These are phyloP conservation scores for Aphanomyces stellatus DNA, from an alignment of 352 stramenopile genomes.

Conservation along the genomic window DNA sequence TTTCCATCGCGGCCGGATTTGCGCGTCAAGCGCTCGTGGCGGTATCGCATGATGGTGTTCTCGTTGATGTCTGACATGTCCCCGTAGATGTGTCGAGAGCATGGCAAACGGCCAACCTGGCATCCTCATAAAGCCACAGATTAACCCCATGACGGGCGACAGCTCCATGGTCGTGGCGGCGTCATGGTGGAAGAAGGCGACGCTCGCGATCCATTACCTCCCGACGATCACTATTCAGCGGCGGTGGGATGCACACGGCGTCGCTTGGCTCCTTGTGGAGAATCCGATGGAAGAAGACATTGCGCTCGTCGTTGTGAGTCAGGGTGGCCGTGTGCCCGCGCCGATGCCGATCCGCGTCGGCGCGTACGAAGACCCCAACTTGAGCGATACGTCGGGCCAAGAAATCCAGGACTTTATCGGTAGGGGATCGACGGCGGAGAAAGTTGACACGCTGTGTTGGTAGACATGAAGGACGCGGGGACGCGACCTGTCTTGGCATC, in stretches of 20 bases:
- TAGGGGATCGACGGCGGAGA: slow-evolving; percentile 29
- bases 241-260: slow-evolving; percentile 30
- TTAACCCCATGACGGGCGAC: slow-evolving; percentile 85
- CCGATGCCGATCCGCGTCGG: slow-evolving; percentile 52
- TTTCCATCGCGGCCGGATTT: slow-evolving; percentile 59
- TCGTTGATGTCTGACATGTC: neutral
- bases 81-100: slow-evolving; percentile 55
- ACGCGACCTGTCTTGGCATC: neutral
- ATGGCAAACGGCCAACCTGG: slow-evolving; percentile 62
- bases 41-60: slow-evolving; percentile 17
- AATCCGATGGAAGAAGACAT: slow-evolving; percentile 75
- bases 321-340: slow-evolving; percentile 31
- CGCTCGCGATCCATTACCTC: slow-evolving; percentile 63
- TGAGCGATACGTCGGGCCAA: slow-evolving; percentile 44
- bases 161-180: slow-evolving; percentile 66
- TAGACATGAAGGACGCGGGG: neutral
- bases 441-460: slow-evolving; percentile 21
- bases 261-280: slow-evolving; percentile 59
- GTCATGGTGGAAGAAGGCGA: slow-evolving; percentile 84
- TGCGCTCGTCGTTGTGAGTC: slow-evolving; percentile 35
- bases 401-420: slow-evolving; percentile 41
- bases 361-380: slow-evolving; percentile 75
- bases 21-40: slow-evolving; percentile 76
- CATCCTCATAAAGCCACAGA: slow-evolving; percentile 87
- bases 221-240: slow-evolving; percentile 64